A percentile compares a stretch with the other conserved stretches of the same genome.
Evolutionary conservation across 768 basidiomycete species (phyloP).

Genomic region (Rossbeevera mucosa): DNA sequence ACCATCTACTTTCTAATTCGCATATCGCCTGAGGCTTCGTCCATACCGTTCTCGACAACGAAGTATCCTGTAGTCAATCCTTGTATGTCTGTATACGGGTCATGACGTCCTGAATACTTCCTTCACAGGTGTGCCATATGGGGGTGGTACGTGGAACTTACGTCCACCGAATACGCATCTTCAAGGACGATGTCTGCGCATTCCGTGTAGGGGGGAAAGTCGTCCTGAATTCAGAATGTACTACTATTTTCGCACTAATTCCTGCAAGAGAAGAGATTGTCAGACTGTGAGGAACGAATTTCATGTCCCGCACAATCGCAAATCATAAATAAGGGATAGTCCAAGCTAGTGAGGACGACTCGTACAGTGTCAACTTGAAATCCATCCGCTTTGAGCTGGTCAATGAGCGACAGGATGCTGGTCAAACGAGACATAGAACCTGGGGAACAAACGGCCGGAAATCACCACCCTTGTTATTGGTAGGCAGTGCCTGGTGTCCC

Average conservation of each 20-base stretch:
- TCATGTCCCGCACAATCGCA: conserved; percentile 45
- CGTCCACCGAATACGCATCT: conserved; percentile 35
- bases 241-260: conserved; percentile 38
- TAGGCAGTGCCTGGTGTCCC: conserved; percentile 41
- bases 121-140: conserved; percentile 62
- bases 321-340: conserved; percentile 73
- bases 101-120: conserved; percentile 59
- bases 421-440: conserved; percentile 67
- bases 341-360: conserved; percentile 3
- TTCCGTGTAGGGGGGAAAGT: conserved; percentile 51
- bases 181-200: conserved; percentile 71
- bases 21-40: conserved; percentile 68
- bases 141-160: conserved; percentile 61
- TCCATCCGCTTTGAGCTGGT: conserved; percentile 57
- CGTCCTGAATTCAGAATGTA: conserved; percentile 37
- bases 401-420: conserved; percentile 46
- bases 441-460: conserved; percentile 54
- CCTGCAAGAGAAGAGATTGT: conserved; percentile 16
- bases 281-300: not conserved
- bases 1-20: not conserved
- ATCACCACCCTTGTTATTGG: conserved; percentile 11
- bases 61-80: conserved; percentile 51
- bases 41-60: conserved; percentile 73
- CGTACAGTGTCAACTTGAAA: conserved; percentile 26
- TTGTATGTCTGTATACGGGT: conserved; percentile 61